Conservation (phyloP, 768 basidiomycete species). For the Pleurotus tuber-regium region DNA sequence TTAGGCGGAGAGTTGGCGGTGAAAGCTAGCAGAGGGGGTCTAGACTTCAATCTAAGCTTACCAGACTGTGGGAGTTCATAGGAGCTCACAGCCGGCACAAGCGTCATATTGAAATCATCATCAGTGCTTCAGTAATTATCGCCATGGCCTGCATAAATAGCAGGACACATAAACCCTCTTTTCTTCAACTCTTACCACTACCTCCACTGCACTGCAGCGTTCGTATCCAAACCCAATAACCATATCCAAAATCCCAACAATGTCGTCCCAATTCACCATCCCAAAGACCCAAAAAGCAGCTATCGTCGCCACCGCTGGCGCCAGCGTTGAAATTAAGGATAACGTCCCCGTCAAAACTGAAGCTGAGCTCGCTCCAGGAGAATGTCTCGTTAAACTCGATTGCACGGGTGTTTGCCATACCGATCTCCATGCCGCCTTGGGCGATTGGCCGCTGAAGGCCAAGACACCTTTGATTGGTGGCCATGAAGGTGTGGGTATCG, state of each 20-base stretch:
- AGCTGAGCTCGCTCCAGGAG: conserved; percentile 57
- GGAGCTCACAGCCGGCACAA: no score
- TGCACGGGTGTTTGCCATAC: conserved; percentile 88
- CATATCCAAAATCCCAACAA: background rate
- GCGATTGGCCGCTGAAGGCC: conserved; percentile 79
- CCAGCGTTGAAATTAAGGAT: conserved; percentile 30
- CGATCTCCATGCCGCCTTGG: conserved; percentile 71
- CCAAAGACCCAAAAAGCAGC: conserved; percentile 44
- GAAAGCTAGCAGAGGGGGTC: no score
- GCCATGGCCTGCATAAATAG: no score
- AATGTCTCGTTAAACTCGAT: conserved; percentile 74
- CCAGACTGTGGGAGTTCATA: no score
- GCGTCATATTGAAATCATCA: background rate
- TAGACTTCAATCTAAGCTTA: background rate
- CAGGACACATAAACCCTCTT: no score
- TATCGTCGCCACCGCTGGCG: conserved; percentile 33
- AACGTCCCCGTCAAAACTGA: conserved; percentile 62
- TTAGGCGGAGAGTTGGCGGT: no score
- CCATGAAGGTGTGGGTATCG: conserved; percentile 79
- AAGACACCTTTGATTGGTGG: conserved; percentile 73
- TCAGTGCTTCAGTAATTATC: background rate
- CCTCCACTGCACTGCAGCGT: no score
- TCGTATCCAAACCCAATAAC: background rate
- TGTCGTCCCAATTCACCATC: conserved; percentile 19
- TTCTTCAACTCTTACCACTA: no score